These are phyloP conservation scores for Hemisphaericaspora lyxosophila DNA, from an alignment of 1,139 yeast species.

Conservation along the genomic window DNA sequence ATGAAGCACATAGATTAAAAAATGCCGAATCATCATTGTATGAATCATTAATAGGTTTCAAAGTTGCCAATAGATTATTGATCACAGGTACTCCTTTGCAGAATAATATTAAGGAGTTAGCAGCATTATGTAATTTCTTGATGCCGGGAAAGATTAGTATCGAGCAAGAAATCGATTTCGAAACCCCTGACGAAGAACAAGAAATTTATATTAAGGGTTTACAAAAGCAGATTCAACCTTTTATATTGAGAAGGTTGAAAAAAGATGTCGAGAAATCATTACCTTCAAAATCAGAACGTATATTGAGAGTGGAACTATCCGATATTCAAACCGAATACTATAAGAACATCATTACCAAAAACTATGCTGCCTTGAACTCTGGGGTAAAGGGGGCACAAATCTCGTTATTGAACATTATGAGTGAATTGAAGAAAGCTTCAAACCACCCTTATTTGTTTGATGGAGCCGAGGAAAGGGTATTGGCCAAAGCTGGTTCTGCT, in stretches of 20 bases:
- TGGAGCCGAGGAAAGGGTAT: conserved; percentile 83
- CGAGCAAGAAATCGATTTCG: conserved; percentile 94
- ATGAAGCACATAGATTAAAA: conserved; percentile 96
- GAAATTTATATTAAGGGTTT: conserved; percentile 84
- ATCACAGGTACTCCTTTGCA: conserved; percentile 99
- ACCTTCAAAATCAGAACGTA: conserved; percentile 93
- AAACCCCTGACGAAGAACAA: conserved; percentile 80
- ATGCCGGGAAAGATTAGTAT: conserved; percentile 93
- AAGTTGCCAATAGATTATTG: conserved; percentile 77
- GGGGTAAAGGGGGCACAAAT: conserved; percentile 81
- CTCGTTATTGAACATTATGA: conserved; percentile 87
- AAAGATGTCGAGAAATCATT: conserved; percentile 96
- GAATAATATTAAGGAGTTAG: conserved; percentile 91
- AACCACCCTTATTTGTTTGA: conserved; percentile 96
- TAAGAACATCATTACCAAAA: conserved; percentile 86
- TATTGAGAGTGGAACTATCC: conserved; percentile 89
- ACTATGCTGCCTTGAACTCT: conserved; percentile 86
- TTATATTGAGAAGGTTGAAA: conserved; percentile 85
- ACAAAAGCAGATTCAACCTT: conserved; percentile 84
- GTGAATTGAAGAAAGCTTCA: conserved; percentile 93
- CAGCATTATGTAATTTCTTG: conserved; percentile 89
- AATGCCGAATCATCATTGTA: conserved; percentile 92
- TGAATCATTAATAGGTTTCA: conserved; percentile 81
- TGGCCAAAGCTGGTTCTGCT: conserved; percentile 57
- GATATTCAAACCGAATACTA: conserved; percentile 95